Percentiles rank a stretch among this genome's conserved stretches.
Conservation (phyloP, 495 filamentous ascomycete genomes). For the Penicillium flavigenum region DNA sequence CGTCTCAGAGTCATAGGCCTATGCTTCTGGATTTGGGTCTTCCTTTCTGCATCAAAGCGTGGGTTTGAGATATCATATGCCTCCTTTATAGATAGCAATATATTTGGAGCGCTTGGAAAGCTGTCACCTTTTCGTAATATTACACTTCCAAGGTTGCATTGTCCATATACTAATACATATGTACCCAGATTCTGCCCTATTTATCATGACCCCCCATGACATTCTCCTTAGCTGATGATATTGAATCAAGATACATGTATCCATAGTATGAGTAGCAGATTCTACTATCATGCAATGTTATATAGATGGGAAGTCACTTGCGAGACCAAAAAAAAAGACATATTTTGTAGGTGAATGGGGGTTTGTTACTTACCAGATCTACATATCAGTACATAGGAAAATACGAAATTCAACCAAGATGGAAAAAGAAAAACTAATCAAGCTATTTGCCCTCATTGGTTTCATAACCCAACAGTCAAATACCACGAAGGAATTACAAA, state of each 20-base stretch:
- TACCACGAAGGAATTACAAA: not conserved
- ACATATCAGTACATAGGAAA: not conserved
- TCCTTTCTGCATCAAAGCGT: constrained; percentile 23
- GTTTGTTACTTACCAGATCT: not conserved
- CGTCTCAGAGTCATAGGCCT: not conserved
- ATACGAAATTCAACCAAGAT: not conserved
- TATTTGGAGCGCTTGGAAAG: not conserved
- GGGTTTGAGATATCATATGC: constrained; percentile 8
- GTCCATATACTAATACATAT: not conserved
- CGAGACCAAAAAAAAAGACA: not conserved
- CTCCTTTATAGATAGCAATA: not conserved
- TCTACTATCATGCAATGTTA: not conserved
- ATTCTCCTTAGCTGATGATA: not conserved
- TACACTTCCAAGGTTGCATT: not conserved
- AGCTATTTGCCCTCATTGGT: not conserved
- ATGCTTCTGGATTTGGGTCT: constrained; percentile 6
- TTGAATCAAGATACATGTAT: not conserved
- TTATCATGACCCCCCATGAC: too few species aligned
- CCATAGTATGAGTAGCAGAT: not conserved
- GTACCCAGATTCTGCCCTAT: not conserved
- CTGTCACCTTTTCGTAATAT: not conserved
- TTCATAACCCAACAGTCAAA: not conserved
- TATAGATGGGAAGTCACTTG: not conserved
- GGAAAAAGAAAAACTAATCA: not conserved
- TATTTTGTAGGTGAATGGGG: not conserved